Base-by-base conservation (phyloP, 2,329 filamentous ascomycete species). In the Domatiomyces globalis region DNA sequence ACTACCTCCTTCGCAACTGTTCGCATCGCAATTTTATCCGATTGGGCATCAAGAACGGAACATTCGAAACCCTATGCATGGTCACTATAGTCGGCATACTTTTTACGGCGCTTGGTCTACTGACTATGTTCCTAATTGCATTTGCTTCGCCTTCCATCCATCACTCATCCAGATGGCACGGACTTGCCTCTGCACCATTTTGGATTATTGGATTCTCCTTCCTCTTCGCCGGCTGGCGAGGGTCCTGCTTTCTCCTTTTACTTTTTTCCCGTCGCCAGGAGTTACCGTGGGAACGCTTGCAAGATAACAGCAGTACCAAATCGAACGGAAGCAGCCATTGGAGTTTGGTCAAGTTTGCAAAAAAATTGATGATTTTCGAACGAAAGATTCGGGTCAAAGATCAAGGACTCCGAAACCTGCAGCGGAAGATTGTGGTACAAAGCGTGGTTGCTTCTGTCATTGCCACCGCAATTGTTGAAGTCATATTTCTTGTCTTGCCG, bases 11-110 rank as follows among this genome's bases (percentile, higher is more conserved):
- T 15, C 49, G 49, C 48, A 56, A 56, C 49, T 56, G 54, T 39
- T 56, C 54, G 27, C 54, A 56, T 45, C 54, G 54, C 46, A 56
- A 56, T 46, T 56, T 56, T 42, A 54, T 56, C 54, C 51, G 54
- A 4, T 46, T 56, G 19, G 54, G 54, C 39, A 49, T 56, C 49
- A 53, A 56, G 51, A 56, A 56, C 45, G 54, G 54, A 29, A 56
- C 54, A 18, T 56, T 56, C 46, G 54, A 56, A 36, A 56, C 54
- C 3, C 54, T 56, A 9, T 56, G 54, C 48, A 56, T 56, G 54
- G 54, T 56, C 19, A 54, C 54, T 43, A 50, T 56, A 8, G 54
- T 54, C 29, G 54, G 54, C 18, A 42, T 51, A n/a, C 46, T 53
- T 1, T 56, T 54, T 43, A 50, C 39, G 19, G 36, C 36, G 5